phyloP scores from a whole-genome alignment of 1,284 basidiomycete genomes.

The Coriolopsis trogii region DNA sequence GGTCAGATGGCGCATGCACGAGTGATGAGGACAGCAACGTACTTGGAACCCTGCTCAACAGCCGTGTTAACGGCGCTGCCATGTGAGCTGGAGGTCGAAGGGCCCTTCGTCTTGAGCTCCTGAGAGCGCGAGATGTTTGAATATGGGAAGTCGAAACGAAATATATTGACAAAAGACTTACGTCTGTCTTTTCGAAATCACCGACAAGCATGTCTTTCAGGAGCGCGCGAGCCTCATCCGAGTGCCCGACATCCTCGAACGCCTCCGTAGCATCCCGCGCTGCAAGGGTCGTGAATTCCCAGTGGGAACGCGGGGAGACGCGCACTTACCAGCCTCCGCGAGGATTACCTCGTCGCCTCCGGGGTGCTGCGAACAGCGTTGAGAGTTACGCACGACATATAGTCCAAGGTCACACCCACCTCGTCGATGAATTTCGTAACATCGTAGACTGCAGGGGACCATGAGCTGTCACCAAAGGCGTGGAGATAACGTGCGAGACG shows the following conservation, averaged over 20 bases:
- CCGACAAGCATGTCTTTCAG: slow-evolving; percentile 80
- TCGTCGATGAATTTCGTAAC: slow-evolving; percentile 96
- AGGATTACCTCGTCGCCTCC: slow-evolving; percentile 98
- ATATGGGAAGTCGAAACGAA: background rate
- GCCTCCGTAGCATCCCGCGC: slow-evolving; percentile 96
- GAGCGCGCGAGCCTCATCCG: slow-evolving; percentile 94
- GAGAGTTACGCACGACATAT: background rate
- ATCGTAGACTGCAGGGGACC: slow-evolving; percentile 80
- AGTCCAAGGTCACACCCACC: slow-evolving; percentile 47
- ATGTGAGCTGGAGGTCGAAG: slow-evolving; percentile 30
- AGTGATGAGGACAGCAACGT: slow-evolving; percentile 30
- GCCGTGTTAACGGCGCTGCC: slow-evolving; percentile 47
- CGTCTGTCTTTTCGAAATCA: slow-evolving; percentile 72
- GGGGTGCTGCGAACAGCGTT: slow-evolving; percentile 68
- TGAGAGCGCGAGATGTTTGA: slow-evolving; percentile 25
- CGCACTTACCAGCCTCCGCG: slow-evolving; percentile 89
- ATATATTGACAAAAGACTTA: slow-evolving; percentile 42
- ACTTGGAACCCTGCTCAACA: slow-evolving; percentile 75
- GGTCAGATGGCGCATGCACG: slow-evolving; percentile 12
- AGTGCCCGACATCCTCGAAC: slow-evolving; percentile 99
- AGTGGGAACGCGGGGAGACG: background rate
- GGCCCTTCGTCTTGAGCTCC: slow-evolving; percentile 53
- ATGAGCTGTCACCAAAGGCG: slow-evolving; percentile 37
- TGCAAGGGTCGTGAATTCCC: slow-evolving; percentile 30
- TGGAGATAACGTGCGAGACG: slow-evolving; percentile 26